Base-by-base conservation (phyloP, 176 grass and related monocot genomes). In the Ensete ventricosum region DNA sequence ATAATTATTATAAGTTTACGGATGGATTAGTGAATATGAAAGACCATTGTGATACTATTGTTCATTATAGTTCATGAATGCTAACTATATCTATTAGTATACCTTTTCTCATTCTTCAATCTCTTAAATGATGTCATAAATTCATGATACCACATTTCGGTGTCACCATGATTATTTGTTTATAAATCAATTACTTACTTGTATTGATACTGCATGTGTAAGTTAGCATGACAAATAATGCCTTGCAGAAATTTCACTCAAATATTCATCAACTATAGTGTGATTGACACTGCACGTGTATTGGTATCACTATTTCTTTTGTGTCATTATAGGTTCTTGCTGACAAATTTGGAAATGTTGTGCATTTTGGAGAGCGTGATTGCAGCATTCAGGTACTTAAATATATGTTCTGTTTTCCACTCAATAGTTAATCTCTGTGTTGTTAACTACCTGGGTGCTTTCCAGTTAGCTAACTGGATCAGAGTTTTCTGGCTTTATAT, bases 361-460 rank as follows among this genome's bases (percentile, higher is more conserved):
- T 87, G 54, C 85, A 87, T 54, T 83, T 82, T 71, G 85, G 85
- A n/a, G 81, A 87, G 76, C 81, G 81, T 83, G 80, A 87, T 83
- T 83, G 80, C 64, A 87, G 85, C 55, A 87, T 87, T 78, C 81
- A 87, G 81, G 85, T 87, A 80, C n/a, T 43, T 8, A 51, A 22
- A 43, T 43, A 50, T 20, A 9, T 53, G n/a, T 70, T 50, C 4
- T 43, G 34, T 43, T 43, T 43, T 43, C 34, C 5, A 43, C 34
- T 4, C 4, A 43, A 43, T 43, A 43, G 34, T 43, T 43, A 6
- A 43, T 43, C 29, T 34, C 34, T 43, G 34, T 43, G 34, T 43
- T 43, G 3, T 43, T 49, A 6, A 19, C 8, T 11, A 17, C 21
- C 9, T 50, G 26, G 8, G 19, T 16, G 3, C 23, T 68, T 3